phyloP scores from a whole-genome alignment of 2,329 filamentous ascomycete species.

The Penicillium sp. region DNA sequence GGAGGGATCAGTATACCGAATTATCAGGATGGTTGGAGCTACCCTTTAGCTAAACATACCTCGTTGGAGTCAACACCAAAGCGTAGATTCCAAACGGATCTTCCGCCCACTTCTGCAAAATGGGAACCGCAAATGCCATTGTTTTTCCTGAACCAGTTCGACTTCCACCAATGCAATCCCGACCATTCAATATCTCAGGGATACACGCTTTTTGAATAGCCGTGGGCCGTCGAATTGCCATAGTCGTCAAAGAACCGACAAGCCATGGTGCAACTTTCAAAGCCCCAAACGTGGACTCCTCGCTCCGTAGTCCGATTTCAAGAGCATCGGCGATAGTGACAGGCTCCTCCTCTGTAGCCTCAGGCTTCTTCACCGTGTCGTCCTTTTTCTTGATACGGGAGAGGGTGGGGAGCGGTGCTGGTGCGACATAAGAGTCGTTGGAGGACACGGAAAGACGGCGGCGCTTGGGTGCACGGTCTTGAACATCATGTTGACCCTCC shows the following conservation, averaged over 20 bases:
- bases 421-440: conserved; percentile 31
- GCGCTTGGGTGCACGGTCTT: conserved; percentile 36
- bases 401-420: conserved; percentile 34
- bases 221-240: conserved; percentile 83
- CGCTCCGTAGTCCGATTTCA: conserved; percentile 43
- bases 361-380: conserved; percentile 16
- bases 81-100: conserved; percentile 90
- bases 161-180: conserved; percentile 92
- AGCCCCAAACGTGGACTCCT: conserved; percentile 59
- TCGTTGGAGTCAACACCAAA: conserved; percentile 80
- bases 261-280: conserved; percentile 81
- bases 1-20: background rate
- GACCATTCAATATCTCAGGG: conserved; percentile 81
- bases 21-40: background rate
- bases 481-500: conserved; percentile 17
- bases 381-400: conserved; percentile 42
- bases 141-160: conserved; percentile 97
- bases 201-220: conserved; percentile 91
- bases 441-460: conserved; percentile 39
- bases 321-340: conserved; percentile 39
- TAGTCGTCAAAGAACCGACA: conserved; percentile 66
- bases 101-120: conserved; percentile 86
- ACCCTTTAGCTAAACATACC: conserved; percentile 42
- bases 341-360: conserved; percentile 28
- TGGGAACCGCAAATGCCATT: conserved; percentile 88